A percentile compares a stretch with the other conserved stretches of the same genome.
phyloP scores from a whole-genome alignment of 805 yeast species.

The Nakazawaea sp. region DNA sequence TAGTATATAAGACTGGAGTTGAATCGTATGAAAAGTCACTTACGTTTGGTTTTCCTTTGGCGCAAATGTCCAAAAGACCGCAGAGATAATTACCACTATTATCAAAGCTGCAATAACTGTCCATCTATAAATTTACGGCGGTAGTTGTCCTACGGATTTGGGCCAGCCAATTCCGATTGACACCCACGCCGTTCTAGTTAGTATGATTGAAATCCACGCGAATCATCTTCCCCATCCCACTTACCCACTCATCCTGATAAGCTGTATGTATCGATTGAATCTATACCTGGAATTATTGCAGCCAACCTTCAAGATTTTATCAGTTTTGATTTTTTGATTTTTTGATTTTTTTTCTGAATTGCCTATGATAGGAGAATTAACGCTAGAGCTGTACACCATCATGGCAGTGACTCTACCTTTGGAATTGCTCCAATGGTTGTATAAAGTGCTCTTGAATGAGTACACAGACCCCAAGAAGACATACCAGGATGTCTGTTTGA shows the following conservation, averaged over 20 bases:
- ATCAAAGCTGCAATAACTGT: constrained; percentile 62
- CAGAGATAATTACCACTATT: constrained; percentile 49
- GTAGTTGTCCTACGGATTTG: too few species aligned
- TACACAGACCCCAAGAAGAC: constrained; percentile 51
- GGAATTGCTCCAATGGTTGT: constrained; percentile 51
- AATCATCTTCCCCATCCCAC: constrained; percentile 6
- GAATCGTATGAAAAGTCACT: too few species aligned
- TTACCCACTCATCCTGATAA: constrained; percentile 17
- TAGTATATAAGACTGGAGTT: too few species aligned
- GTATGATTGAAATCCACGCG: too few species aligned
- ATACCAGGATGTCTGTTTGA: constrained; percentile 56
- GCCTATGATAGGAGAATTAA: too few species aligned
- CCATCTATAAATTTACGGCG: too few species aligned
- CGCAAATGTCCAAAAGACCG: constrained; percentile 77
- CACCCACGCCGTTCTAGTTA: not conserved
- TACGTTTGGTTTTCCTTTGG: constrained; percentile 75
- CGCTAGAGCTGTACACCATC: not conserved
- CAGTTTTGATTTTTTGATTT: too few species aligned
- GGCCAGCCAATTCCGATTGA: not conserved
- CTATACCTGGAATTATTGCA: too few species aligned
- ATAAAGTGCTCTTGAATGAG: constrained; percentile 48
- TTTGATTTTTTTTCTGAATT: too few species aligned
- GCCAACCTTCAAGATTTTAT: too few species aligned
- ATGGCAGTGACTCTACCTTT: constrained; percentile 22
- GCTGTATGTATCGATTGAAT: too few species aligned